A percentile compares a stretch with the other conserved stretches of the same genome.
phyloP scores from a whole-genome alignment of 441 rosid species.

The Heliophila coronopifolia region DNA sequence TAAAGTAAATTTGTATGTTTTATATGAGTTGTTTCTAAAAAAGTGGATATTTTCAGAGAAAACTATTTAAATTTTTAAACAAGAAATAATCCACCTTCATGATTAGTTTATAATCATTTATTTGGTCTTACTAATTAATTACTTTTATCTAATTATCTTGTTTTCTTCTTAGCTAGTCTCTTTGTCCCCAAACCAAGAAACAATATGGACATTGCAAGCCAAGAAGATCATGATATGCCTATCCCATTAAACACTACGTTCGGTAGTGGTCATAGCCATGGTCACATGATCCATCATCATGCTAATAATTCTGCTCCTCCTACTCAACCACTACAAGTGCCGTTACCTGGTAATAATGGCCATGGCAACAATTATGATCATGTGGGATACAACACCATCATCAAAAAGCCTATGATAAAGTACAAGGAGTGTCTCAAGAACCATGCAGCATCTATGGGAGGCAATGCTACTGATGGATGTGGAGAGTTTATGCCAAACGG shows the following conservation, averaged over 20 bases:
- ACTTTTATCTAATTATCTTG: constrained; percentile 8
- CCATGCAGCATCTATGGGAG: constrained; percentile 65
- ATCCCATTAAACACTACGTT: constrained; percentile 30
- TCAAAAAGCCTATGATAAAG: constrained; percentile 22
- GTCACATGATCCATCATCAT: constrained; percentile 29
- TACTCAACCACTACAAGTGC: constrained; percentile 23
- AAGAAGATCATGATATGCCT: constrained; percentile 34
- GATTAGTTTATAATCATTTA: constrained; percentile 16
- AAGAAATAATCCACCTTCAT: constrained; percentile 5
- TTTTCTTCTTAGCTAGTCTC: constrained; percentile 16
- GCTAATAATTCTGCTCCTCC: constrained; percentile 21
- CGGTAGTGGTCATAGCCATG: constrained; percentile 22
- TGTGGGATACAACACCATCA: constrained; percentile 20
- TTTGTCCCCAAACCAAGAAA: constrained; percentile 26
- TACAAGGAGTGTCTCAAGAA: constrained; percentile 67
- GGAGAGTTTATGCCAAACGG: constrained; percentile 74
- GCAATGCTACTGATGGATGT: constrained; percentile 61
- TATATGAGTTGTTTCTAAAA: constrained; percentile 24
- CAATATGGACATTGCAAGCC: constrained; percentile 27
- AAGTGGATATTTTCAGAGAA: neutral
- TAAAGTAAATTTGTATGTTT: constrained; percentile 10
- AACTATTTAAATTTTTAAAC: neutral
- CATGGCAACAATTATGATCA: constrained; percentile 19
- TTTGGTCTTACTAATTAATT: constrained; percentile 14
- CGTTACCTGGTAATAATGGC: constrained; percentile 22